Conservation (phyloP, 1,284 basidiomycete genomes). For the Ceratobasidium sp. region DNA sequence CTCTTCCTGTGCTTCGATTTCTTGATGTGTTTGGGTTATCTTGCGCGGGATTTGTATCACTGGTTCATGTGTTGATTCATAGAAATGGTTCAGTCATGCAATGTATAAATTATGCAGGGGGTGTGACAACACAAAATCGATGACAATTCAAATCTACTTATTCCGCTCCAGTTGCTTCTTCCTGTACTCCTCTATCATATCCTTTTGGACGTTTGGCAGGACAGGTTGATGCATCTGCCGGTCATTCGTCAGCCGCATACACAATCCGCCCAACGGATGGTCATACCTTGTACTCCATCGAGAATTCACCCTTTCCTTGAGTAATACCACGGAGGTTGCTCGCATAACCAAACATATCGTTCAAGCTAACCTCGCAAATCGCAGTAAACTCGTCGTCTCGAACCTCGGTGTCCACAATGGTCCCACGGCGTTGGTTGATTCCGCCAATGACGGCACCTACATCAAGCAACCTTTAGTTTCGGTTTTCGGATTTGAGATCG, state of each 20-base stretch:
- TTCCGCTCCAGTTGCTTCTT: constrained; percentile 54
- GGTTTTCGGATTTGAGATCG: not conserved
- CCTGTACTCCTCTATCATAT: constrained; percentile 73
- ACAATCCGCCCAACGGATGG: constrained; percentile 32
- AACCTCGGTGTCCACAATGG: constrained; percentile 95
- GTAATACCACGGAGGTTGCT: constrained; percentile 91
- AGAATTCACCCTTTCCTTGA: constrained; percentile 82
- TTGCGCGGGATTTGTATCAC: too few species aligned
- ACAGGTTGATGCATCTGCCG: constrained; percentile 79
- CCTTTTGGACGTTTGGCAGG: constrained; percentile 86
- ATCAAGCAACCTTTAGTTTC: constrained; percentile 3
- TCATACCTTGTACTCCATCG: constrained; percentile 78
- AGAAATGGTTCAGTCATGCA: not conserved
- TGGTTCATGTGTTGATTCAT: too few species aligned
- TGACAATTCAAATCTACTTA: constrained; percentile 9
- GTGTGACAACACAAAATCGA: not conserved
- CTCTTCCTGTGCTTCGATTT: too few species aligned
- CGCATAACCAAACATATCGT: constrained; percentile 99
- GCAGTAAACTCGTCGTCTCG: constrained; percentile 97
- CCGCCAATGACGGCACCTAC: constrained; percentile 88
- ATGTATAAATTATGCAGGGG: constrained; percentile 22
- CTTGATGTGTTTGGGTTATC: too few species aligned
- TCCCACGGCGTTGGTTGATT: constrained; percentile 91
- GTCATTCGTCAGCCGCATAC: constrained; percentile 39
- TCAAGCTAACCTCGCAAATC: constrained; percentile 90